Base-by-base conservation (phyloP, 805 yeast species). In the Candida maris region DNA sequence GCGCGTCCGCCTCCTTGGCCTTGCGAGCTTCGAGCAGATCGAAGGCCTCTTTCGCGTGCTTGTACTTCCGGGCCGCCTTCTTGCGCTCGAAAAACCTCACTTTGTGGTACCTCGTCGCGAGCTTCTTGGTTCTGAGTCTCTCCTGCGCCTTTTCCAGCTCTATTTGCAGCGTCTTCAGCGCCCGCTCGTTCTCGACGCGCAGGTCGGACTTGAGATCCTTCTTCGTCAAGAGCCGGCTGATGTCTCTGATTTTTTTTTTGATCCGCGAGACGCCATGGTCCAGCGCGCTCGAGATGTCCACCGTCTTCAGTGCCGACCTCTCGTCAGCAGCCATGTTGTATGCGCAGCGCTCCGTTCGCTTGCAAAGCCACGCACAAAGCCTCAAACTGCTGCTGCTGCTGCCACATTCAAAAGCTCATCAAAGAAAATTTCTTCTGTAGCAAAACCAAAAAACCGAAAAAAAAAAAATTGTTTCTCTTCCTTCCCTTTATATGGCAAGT, bases 71-170 rank as follows among this genome's bases (percentile, higher is more conserved):
- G 18, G 76, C 48, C 1, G 96, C 93, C 70, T 88, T 89, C 64
- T 87, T 86, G 54, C 73, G 77, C 60, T 89, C 97, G 44, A 93
- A 86, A 56, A 93, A 93, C 47, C 91, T 74, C 32, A 93, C 87
- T 89, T 87, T 88, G 56, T 87, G 96, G 58, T 93, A 93, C 62
- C 81, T 85, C 48, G 79, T 73, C 9, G 86, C 67, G 59, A 50
- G 60, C 19, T 51, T 64, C 45, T 64, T 67, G 2, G 71, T 67
- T 45, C 64, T 67, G 30, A 67, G 55, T 28, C 61, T 59, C 27
- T 54, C 39, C 38, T 67, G 67, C 17, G 64, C 65, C 30, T 63
- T 64, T 22, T 64, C 65, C 30, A 76, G 59, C 46, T 76, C 79
- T 8, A 64, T 55, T 19, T 63, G 55, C 29, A 76, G 61, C 3